Conservation (phyloP, 2,329 filamentous ascomycete species). For the Aureobasidium sp. region DNA sequence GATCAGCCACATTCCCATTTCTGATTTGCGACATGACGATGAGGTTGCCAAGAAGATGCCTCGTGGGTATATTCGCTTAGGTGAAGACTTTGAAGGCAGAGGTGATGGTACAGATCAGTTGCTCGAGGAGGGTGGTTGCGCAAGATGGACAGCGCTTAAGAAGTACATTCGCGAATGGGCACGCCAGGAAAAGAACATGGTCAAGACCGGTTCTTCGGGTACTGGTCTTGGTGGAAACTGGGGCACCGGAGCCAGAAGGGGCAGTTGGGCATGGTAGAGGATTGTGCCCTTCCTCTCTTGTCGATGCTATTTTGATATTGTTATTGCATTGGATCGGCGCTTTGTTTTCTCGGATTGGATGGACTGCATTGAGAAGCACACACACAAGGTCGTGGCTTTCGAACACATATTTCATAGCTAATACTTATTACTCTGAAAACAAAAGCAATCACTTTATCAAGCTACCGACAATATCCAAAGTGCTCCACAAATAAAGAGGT, state of each 20-base stretch:
- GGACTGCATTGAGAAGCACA: not conserved
- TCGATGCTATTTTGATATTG: not conserved
- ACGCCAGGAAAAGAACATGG: constrained; percentile 71
- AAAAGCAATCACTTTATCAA: not conserved
- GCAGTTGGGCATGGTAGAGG: constrained; percentile 40
- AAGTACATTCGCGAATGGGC: constrained; percentile 87
- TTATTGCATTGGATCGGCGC: not conserved
- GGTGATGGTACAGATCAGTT: constrained; percentile 33
- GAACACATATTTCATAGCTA: not conserved
- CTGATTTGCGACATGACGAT: constrained; percentile 68
- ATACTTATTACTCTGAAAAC: not conserved
- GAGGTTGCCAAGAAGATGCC: constrained; percentile 47
- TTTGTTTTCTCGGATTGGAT: not conserved
- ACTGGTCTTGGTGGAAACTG: constrained; percentile 27
- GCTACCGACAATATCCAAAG: not conserved
- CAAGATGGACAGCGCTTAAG: constrained; percentile 77
- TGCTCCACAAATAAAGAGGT: no score
- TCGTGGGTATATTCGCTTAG: constrained; percentile 64
- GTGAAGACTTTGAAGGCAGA: constrained; percentile 37
- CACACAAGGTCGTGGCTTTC: not conserved
- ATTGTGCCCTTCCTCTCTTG: not conserved
- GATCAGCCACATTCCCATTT: constrained; percentile 64
- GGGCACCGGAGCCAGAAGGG: constrained; percentile 40
- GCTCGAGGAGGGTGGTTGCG: constrained; percentile 45
- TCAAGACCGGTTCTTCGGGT: constrained; percentile 20